Percentiles rank a stretch among this genome's conserved stretches.
These are phyloP conservation scores for Hypoxylon fragiforme DNA, from an alignment of 495 filamentous ascomycete genomes.

Conservation along the genomic window DNA sequence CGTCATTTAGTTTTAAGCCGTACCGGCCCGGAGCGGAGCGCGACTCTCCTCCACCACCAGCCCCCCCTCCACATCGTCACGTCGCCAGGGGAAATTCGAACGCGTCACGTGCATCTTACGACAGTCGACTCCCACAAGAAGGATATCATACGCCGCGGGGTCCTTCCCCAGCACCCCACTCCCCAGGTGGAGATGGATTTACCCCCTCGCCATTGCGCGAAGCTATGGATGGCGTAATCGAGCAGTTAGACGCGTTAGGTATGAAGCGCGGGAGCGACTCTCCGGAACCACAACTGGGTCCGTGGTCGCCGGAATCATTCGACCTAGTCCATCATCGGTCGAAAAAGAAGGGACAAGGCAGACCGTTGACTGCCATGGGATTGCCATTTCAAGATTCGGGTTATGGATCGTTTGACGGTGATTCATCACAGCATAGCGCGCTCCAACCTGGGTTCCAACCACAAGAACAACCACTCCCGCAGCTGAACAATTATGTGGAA, in stretches of 20 bases:
- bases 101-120: conserved; percentile 41
- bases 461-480: conserved; percentile 61
- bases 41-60: conserved; percentile 55
- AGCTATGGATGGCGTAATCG: conserved; percentile 99
- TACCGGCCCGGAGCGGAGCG: conserved; percentile 44
- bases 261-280: conserved; percentile 56
- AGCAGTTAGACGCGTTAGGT: conserved; percentile 88
- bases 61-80: conserved; percentile 58
- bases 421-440: conserved; percentile 45
- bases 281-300: conserved; percentile 64
- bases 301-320: conserved; percentile 92
- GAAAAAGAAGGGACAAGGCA: conserved; percentile 41
- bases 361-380: conserved; percentile 75
- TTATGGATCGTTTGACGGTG: conserved; percentile 53
- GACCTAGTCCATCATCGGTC: conserved; percentile 59
- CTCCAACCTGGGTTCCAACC: conserved; percentile 45
- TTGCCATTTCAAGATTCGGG: conserved; percentile 62
- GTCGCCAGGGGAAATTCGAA: conserved; percentile 36
- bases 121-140: conserved; percentile 32
- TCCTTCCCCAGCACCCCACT: conserved; percentile 61
- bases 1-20: conserved; percentile 46
- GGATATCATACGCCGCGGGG: conserved; percentile 56
- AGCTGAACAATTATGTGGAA: conserved; percentile 82
- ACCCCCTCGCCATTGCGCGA: conserved; percentile 90
- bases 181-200: conserved; percentile 64